phyloP scores from a whole-genome alignment of 805 yeast species.

The Saturnispora diversa region DNA sequence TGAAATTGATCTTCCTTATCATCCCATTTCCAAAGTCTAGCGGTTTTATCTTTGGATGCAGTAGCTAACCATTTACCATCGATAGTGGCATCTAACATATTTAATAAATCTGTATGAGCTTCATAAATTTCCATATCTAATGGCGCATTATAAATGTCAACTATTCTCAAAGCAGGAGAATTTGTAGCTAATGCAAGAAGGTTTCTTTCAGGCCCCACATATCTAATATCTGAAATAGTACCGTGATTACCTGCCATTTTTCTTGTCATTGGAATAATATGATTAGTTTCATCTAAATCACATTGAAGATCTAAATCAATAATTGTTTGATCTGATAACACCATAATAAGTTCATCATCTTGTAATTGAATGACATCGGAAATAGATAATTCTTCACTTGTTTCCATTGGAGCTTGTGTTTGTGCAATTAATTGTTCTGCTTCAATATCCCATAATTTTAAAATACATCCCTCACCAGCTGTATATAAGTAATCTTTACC shows the following conservation, averaged over 20 bases:
- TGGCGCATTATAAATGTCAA: slow-evolving; percentile 50
- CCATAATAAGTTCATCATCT: slow-evolving; percentile 37
- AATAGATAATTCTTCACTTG: slow-evolving; percentile 67
- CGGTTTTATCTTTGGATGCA: slow-evolving; percentile 83
- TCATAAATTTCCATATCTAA: slow-evolving; percentile 57
- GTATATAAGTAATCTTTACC: slow-evolving; percentile 42
- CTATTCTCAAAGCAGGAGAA: slow-evolving; percentile 76
- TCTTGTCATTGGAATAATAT: slow-evolving; percentile 36
- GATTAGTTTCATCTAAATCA: slow-evolving; percentile 24
- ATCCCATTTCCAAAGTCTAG: slow-evolving; percentile 71
- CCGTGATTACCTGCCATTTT: slow-evolving; percentile 91
- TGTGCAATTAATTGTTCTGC: slow-evolving; percentile 41
- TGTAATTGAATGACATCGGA: slow-evolving; percentile 40
- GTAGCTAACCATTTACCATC: slow-evolving; percentile 90
- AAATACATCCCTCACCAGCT: slow-evolving; percentile 71
- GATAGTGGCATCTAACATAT: slow-evolving; percentile 64
- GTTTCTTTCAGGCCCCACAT: slow-evolving; percentile 54
- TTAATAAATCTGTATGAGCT: slow-evolving; percentile 82
- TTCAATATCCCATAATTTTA: slow-evolving; percentile 55
- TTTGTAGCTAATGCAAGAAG: slow-evolving; percentile 84
- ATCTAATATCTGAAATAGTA: slow-evolving; percentile 81
- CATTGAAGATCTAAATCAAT: slow-evolving; percentile 23
- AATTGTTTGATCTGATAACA: slow-evolving; percentile 81
- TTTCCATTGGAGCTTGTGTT: slow-evolving; percentile 41
- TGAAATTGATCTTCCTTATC: slow-evolving; percentile 33